A percentile compares a stretch with the other conserved stretches of the same genome.
Evolutionary conservation across 441 rosid genomes (phyloP).

Genomic region (Hura crepitans): DNA sequence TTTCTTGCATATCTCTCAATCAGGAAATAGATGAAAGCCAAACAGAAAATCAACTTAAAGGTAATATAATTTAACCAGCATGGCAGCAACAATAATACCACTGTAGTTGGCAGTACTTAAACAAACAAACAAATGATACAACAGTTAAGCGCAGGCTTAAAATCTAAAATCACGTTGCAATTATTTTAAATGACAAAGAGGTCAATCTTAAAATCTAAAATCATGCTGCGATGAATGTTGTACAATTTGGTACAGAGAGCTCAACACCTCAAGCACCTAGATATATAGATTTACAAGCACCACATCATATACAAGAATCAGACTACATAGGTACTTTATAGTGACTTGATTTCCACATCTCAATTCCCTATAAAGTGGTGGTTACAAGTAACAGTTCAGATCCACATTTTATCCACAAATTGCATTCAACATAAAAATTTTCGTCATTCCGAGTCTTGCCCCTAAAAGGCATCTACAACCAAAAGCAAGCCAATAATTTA

Average conservation of each 20-base stretch:
- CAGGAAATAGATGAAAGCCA: background rate
- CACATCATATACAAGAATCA: background rate
- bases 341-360: background rate
- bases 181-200: too few relatives aligned
- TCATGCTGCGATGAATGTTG: too few relatives aligned
- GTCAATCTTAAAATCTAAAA: background rate
- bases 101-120: too few relatives aligned
- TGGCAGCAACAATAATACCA: too few relatives aligned
- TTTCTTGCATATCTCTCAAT: slow-evolving; percentile 2
- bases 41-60: background rate
- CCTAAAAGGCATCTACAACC: background rate
- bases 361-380: background rate
- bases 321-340: background rate
- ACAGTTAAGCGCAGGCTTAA: background rate
- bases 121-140: background rate
- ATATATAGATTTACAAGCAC: background rate
- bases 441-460: background rate
- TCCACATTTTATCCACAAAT: background rate
- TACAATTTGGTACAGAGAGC: background rate
- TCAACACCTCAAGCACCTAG: background rate
- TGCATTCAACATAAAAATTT: background rate
- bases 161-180: background rate
- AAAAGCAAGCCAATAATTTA: background rate
- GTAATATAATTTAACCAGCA: background rate
- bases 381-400: background rate